A percentile compares a stretch with the other conserved stretches of the same genome.
Evolutionary conservation across 768 basidiomycete species (phyloP).

Genomic region (Mycena amicta): DNA sequence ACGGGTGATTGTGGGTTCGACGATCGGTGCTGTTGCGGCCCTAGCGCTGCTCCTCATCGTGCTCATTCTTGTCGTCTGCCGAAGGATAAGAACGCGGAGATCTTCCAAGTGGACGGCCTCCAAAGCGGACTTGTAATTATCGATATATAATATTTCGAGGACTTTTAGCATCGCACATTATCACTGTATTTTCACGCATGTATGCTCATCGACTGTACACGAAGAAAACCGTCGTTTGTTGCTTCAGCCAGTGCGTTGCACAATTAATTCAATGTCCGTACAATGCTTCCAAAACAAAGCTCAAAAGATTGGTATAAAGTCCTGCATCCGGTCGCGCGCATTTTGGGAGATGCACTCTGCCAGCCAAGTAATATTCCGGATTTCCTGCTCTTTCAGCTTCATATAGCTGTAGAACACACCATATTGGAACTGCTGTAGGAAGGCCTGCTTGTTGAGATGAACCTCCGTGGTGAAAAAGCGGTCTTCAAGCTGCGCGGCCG

Average conservation of each 20-base stretch:
- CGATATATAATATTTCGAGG: too few relatives aligned
- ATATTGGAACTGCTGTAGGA: slow-evolving; percentile 96
- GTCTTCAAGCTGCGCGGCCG: slow-evolving; percentile 80
- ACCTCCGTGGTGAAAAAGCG: slow-evolving; percentile 95
- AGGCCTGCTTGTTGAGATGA: slow-evolving; percentile 89
- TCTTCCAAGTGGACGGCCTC: not conserved
- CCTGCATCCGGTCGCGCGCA: slow-evolving; percentile 92
- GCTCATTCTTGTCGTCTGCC: not conserved
- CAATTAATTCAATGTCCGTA: slow-evolving; percentile 5
- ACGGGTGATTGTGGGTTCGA: slow-evolving; percentile 8
- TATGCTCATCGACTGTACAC: not conserved
- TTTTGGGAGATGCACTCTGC: slow-evolving; percentile 98
- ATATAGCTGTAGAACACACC: slow-evolving; percentile 92
- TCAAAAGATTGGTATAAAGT: slow-evolving; percentile 91
- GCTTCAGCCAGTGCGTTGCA: too few relatives aligned
- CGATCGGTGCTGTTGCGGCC: slow-evolving; percentile 7
- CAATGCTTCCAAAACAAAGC: not conserved
- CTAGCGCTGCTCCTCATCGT: slow-evolving; percentile 2
- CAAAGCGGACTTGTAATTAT: slow-evolving; percentile 2
- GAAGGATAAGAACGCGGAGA: not conserved
- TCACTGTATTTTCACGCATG: not conserved
- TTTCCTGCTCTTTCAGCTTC: slow-evolving; percentile 90
- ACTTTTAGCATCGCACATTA: not conserved
- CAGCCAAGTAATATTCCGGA: slow-evolving; percentile 89
- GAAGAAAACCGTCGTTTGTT: too few relatives aligned